phyloP scores from a whole-genome alignment of 345 rosid species.

The Eucalyptus tenuipes region DNA sequence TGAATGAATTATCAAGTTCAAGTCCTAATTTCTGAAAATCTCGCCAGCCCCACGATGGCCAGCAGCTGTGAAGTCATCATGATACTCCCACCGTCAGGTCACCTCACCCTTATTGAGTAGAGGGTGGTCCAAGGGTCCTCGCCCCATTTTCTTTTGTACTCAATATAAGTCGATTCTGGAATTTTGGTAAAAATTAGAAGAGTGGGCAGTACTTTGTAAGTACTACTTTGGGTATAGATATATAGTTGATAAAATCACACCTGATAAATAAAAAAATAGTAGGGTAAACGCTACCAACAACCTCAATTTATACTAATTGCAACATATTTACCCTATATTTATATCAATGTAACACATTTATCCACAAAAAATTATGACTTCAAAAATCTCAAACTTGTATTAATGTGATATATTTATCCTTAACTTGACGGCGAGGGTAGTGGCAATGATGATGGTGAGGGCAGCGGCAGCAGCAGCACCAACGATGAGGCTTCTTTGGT shows the following conservation, averaged over 20 bases:
- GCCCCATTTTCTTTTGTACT: neutral
- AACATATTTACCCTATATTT: too few species aligned
- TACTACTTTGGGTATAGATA: neutral
- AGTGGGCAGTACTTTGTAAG: neutral
- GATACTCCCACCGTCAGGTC: neutral
- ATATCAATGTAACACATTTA: neutral
- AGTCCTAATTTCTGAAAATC: neutral
- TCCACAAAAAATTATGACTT: too few species aligned
- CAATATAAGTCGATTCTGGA: neutral
- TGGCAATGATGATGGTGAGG: neutral
- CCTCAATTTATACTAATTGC: neutral
- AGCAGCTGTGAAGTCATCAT: neutral
- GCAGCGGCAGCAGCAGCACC: rapidly evolving
- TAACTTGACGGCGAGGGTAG: rapidly evolving
- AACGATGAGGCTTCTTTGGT: neutral
- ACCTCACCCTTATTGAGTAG: neutral
- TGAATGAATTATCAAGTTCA: neutral
- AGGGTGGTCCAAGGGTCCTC: neutral
- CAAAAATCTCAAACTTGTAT: neutral
- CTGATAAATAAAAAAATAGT: neutral
- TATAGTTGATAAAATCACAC: neutral
- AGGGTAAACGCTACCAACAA: neutral
- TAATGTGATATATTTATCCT: neutral
- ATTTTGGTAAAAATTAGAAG: neutral
- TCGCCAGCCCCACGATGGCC: neutral